A percentile compares a stretch with the other conserved stretches of the same genome.
Conservation (phyloP, 805 yeast species). For the Candida loeiensis region DNA sequence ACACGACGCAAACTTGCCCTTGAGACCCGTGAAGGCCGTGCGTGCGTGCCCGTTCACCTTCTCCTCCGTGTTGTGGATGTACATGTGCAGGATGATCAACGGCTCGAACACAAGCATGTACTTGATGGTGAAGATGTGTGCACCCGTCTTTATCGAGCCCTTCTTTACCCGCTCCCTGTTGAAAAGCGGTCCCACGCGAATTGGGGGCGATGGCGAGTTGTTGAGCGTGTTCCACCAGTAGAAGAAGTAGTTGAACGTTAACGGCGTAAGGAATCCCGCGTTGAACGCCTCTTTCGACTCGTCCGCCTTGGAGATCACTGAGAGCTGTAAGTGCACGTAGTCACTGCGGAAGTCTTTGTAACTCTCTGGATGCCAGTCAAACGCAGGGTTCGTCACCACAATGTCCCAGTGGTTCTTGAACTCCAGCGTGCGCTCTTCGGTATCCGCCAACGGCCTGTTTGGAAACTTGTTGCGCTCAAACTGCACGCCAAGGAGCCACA, state of each 20-base stretch:
- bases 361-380: conserved; percentile 67
- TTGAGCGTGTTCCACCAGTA: conserved; percentile 41
- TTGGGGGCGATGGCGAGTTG: conserved; percentile 31
- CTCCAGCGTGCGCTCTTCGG: conserved; percentile 42
- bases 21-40: conserved; percentile 37
- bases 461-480: conserved; percentile 59
- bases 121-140: conserved; percentile 40
- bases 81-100: conserved; percentile 35
- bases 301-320: conserved; percentile 33
- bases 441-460: conserved; percentile 26
- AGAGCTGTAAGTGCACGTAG: conserved; percentile 57
- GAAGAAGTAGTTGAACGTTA: conserved; percentile 36
- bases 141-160: conserved; percentile 33
- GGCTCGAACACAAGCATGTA: conserved; percentile 41
- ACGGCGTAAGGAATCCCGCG: conserved; percentile 37
- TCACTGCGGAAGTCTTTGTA: conserved; percentile 78
- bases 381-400: conserved; percentile 53
- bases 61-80: conserved; percentile 26
- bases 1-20: conserved; percentile 33
- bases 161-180: conserved; percentile 7
- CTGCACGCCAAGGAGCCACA: conserved; percentile 73
- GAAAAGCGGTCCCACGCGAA: conserved; percentile 35
- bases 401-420: conserved; percentile 65
- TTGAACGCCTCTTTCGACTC: conserved; percentile 29
- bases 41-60: conserved; percentile 19